Evolutionary conservation across 2,329 filamentous ascomycete species (phyloP), one percentile per base, ranked within the genome.

Genomic region (Alternaria sp.): DNA sequence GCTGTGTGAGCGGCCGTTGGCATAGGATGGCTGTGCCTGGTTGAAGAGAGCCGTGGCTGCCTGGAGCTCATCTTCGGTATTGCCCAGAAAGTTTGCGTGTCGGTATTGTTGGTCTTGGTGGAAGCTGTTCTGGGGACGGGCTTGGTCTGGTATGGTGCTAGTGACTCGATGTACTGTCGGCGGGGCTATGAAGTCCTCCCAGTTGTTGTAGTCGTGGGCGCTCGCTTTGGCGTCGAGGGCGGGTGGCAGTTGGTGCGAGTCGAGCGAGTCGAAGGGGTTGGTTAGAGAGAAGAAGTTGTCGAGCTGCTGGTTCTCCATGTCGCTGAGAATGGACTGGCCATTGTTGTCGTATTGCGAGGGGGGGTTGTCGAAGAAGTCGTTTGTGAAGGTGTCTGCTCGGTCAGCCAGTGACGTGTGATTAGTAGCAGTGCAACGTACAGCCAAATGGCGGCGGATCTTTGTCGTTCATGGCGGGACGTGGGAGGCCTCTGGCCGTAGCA

Each of bases 361-460:
- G 3, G 64, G 30, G 58, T 41, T 57, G 16, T 61, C 61, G 63
- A 71, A 67, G 57, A 71, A 72, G 65, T 72, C 67, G 52, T 55
- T 59, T 30, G 60, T 52, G 58, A 76, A 75, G 44, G 69, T 74
- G 57, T 77, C 74, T 75, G 61, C 14, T 4, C 22, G 9, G 59
- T 68, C 55, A 71, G 63, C 46, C 7, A 44, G 44, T 26, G 2
- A 28, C 26, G 30, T 6, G 28, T 16, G 48, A 16, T 38, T n/a
- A 28, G 9, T 44, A 36, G n/a, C 36, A 12, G 24, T 26, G 46
- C 24, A 28, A 30, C 44, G 57, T 72, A 75, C 74, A 77, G 64
- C 75, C 75, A 67, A 78, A 78, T 14, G 75, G 75, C 64, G 66
- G 63, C 42, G 73, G 66, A 47, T 74, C 73, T 51, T 74, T 73